Conservation (phyloP, 257 asterid species). For the Ilex asprella region DNA sequence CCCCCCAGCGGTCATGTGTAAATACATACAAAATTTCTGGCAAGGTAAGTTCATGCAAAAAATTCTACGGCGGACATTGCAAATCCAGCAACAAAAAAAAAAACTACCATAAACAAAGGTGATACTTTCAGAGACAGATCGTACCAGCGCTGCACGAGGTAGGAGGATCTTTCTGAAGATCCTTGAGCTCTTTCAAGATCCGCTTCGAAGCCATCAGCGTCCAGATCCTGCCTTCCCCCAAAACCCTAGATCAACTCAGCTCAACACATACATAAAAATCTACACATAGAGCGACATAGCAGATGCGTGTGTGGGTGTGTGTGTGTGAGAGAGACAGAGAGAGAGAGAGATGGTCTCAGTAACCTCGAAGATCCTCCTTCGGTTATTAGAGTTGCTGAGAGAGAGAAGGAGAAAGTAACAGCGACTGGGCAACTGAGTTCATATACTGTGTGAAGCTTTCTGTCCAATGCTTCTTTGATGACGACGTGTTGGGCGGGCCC, state of each 20-base stretch:
- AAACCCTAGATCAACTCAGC: not conserved
- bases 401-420: not conserved
- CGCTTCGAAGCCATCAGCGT: slow-evolving; percentile 66
- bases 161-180: slow-evolving; percentile 73
- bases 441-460: not conserved
- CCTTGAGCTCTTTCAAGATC: slow-evolving; percentile 69
- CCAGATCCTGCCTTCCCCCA: not conserved
- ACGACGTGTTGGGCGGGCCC: not conserved
- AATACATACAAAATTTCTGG: no score
- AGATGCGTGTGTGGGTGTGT: no score
- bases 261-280: not conserved
- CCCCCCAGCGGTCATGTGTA: no score
- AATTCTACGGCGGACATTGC: no score
- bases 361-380: no score
- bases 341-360: not conserved
- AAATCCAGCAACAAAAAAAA: no score
- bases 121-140: not conserved
- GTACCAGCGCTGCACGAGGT: slow-evolving; percentile 72
- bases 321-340: not conserved
- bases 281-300: no score
- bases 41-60: no score
- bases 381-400: not conserved
- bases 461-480: not conserved
- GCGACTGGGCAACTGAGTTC: not conserved
- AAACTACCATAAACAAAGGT: no score